Evolutionary conservation across 1,139 yeast species (phyloP), one percentile per base, ranked within the genome.

Genomic region (Suhomyces terraborum): DNA sequence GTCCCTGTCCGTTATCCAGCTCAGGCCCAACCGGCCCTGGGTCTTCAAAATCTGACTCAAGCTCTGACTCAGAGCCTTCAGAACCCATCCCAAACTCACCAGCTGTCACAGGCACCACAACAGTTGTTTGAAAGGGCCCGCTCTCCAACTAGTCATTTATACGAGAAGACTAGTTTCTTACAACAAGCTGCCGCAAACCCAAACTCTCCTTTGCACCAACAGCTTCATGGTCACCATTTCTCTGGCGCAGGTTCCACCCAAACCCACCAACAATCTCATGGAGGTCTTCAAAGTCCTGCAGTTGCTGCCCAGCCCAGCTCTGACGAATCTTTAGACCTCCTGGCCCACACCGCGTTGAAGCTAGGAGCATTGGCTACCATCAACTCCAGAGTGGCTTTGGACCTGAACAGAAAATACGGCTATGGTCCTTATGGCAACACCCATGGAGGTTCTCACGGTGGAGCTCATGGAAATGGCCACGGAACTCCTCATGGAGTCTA

Each of bases 321-420:
- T 10, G 55, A 52, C 36, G 62, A 58, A 31, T 48, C 55, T 29
- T 47, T 53, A 42, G 76, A 77, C 48, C 58, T 71, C 53, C 62
- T 70, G 37, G 74, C 73, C 27, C 70, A 68, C 43, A 73, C 75
- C 29, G 69, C 72, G 8, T 61, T 77, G 49, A 81, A 81, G 56
- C 61, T 82, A 47, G 82, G 83, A 18, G 85, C 86, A 1, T 66
- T 81, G 46, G 77, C 82, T 14, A 81, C 87, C 4, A 80, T 81
- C 44, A 79, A 80, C 51, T 77, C 78, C 9, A 62, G 87, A 38
- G 80, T 77, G 17, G 82, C 81, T 9, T 65, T 80, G 47, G 86
- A 81, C 54, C 75, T 79, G 6, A 69, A 66, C 52, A 72, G 75
- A 52, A 77, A 74, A 54, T 61, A 59, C 43, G 58, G 56, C 17